These are phyloP conservation scores for Neckera pumila DNA, from an alignment of 225 moss, liverwort and hornwort species.

Conservation along the genomic window DNA sequence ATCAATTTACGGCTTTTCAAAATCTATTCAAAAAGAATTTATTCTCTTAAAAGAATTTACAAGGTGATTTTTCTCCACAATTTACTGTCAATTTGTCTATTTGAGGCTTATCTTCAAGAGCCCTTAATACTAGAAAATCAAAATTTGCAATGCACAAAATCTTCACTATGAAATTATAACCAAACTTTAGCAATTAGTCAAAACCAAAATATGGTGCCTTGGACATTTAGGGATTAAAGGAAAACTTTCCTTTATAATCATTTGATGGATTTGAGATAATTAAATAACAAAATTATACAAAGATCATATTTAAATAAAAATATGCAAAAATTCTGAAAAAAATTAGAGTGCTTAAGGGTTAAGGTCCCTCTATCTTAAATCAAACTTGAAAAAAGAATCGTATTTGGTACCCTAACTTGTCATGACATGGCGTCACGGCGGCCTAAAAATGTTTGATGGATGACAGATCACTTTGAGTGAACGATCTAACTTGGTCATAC, in stretches of 20 bases:
- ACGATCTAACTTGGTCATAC: background rate
- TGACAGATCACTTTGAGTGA: background rate
- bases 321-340: background rate
- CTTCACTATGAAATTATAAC: background rate
- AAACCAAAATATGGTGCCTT: background rate
- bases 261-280: background rate
- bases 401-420: background rate
- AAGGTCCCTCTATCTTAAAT: background rate
- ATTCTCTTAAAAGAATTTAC: background rate
- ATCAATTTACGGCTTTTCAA: background rate
- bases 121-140: background rate
- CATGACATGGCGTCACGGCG: rapidly evolving
- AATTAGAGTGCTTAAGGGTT: background rate
- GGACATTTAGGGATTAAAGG: background rate
- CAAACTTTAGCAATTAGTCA: background rate
- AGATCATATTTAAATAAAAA: background rate
- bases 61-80: background rate
- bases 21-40: background rate
- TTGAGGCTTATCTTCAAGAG: background rate
- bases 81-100: background rate
- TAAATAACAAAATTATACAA: background rate
- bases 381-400: rapidly evolving
- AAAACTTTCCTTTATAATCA: background rate
- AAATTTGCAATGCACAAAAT: background rate
- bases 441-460: background rate